These are phyloP conservation scores for Penicillium arizonense DNA, from an alignment of 495 filamentous ascomycete genomes.

Conservation along the genomic window DNA sequence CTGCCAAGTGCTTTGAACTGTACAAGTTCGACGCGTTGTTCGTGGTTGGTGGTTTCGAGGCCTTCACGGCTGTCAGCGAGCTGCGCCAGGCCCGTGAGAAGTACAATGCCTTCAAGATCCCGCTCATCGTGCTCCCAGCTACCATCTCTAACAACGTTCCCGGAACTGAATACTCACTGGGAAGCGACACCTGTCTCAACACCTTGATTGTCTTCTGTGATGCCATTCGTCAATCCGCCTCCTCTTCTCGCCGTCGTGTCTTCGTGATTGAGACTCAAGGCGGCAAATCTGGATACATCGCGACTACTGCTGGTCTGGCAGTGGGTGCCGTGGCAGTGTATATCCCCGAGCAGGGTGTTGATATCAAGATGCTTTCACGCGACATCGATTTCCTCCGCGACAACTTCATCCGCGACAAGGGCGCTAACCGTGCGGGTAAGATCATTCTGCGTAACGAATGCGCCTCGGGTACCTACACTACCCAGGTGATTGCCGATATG, in stretches of 20 bases:
- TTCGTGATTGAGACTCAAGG: constrained; percentile 99
- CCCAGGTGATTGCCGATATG: constrained; percentile 90
- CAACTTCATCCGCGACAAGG: constrained; percentile 80
- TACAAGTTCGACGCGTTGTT: constrained; percentile 91
- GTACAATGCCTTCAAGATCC: constrained; percentile 86
- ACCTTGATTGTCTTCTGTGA: constrained; percentile 96
- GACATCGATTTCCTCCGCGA: constrained; percentile 90
- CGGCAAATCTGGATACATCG: constrained; percentile 90
- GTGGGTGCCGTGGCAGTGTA: constrained; percentile 96
- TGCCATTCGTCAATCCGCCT: constrained; percentile 94
- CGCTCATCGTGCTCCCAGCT: constrained; percentile 89
- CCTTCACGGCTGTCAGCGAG: constrained; percentile 87
- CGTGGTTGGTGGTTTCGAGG: constrained; percentile 94
- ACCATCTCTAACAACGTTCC: constrained; percentile 99
- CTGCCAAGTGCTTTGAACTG: constrained; percentile 80
- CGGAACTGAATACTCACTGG: constrained; percentile 94
- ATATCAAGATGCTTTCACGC: constrained; percentile 84
- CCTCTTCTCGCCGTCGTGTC: constrained; percentile 83
- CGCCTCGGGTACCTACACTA: constrained; percentile 84
- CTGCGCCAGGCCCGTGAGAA: constrained; percentile 74
- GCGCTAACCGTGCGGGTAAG: constrained; percentile 88
- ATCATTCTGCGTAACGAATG: constrained; percentile 94
- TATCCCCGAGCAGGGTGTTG: constrained; percentile 94
- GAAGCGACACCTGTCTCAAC: constrained; percentile 96
- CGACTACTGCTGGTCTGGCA: constrained; percentile 82